phyloP scores from a whole-genome alignment of 495 filamentous ascomycete species.

The Tuber calosporum region DNA sequence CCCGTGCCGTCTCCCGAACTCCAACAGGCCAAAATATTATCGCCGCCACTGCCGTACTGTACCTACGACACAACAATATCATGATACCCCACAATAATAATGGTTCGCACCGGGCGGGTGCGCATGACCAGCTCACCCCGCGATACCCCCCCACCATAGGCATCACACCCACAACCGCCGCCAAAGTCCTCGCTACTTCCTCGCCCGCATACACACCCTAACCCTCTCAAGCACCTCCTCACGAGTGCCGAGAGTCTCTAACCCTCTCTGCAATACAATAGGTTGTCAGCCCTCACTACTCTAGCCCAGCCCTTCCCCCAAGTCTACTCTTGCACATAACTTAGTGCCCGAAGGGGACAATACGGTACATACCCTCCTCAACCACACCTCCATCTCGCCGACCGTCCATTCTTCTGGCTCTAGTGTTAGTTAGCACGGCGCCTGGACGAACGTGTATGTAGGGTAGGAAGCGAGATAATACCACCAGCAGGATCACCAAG shows the following conservation, averaged over 20 bases:
- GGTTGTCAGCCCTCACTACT: slow-evolving; percentile 15
- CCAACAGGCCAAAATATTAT: background rate
- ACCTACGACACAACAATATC: too few species aligned
- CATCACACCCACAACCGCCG: background rate
- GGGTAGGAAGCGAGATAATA: slow-evolving; percentile 14
- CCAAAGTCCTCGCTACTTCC: background rate
- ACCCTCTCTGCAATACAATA: slow-evolving; percentile 54
- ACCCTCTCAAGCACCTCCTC: slow-evolving; percentile 75
- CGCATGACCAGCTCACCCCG: background rate
- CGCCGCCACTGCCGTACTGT: background rate
- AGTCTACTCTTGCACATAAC: background rate
- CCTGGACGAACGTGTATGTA: background rate
- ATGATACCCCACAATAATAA: background rate
- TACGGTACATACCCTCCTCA: slow-evolving; percentile 57
- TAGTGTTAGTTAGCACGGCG: slow-evolving; percentile 26
- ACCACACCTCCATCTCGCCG: slow-evolving; percentile 66
- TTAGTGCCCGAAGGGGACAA: slow-evolving; percentile 8
- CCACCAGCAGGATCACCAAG: slow-evolving; percentile 68
- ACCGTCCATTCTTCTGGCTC: slow-evolving; percentile 66
- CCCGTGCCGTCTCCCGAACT: background rate
- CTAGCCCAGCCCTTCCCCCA: background rate
- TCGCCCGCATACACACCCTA: slow-evolving; percentile 57
- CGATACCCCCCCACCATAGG: background rate
- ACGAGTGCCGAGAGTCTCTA: slow-evolving; percentile 62
- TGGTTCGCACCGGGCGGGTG: background rate